phyloP scores from a whole-genome alignment of 768 basidiomycete species.

The Mycena latifolia region DNA sequence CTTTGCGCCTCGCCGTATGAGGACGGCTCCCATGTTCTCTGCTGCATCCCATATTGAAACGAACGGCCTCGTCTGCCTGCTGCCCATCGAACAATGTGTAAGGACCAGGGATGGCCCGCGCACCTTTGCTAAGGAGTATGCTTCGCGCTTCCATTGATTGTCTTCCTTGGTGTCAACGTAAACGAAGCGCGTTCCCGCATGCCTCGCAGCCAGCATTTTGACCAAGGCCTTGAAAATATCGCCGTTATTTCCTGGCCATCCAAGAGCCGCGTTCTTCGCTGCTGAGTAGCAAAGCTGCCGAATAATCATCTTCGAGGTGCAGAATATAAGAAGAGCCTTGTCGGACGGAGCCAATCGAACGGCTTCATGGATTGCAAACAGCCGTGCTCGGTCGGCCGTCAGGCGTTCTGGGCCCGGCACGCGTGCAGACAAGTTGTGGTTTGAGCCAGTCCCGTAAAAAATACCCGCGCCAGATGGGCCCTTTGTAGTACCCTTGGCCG shows the following conservation, averaged over 20 bases:
- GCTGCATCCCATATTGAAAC: not conserved
- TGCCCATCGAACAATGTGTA: not conserved
- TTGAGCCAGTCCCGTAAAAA: not conserved
- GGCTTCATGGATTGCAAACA: no score
- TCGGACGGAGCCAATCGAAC: no score
- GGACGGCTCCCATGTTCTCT: not conserved
- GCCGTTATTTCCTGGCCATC: constrained; percentile 1
- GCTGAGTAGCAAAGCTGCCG: no score
- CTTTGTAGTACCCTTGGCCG: not conserved
- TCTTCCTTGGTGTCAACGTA: not conserved
- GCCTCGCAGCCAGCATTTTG: no score
- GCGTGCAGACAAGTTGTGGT: not conserved
- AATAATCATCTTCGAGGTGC: no score
- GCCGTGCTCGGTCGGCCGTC: no score
- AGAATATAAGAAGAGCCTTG: no score
- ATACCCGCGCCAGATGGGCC: not conserved
- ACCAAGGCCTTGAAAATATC: not conserved
- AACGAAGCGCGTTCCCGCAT: constrained; percentile 2
- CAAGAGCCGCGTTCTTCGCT: not conserved
- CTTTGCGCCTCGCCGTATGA: not conserved
- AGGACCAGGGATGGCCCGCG: no score
- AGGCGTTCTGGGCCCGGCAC: not conserved
- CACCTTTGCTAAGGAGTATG: not conserved
- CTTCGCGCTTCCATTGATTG: not conserved
- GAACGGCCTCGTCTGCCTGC: not conserved